Conservation (phyloP, 176 grass and related monocot genomes). For the Rhynchospora pubera region DNA sequence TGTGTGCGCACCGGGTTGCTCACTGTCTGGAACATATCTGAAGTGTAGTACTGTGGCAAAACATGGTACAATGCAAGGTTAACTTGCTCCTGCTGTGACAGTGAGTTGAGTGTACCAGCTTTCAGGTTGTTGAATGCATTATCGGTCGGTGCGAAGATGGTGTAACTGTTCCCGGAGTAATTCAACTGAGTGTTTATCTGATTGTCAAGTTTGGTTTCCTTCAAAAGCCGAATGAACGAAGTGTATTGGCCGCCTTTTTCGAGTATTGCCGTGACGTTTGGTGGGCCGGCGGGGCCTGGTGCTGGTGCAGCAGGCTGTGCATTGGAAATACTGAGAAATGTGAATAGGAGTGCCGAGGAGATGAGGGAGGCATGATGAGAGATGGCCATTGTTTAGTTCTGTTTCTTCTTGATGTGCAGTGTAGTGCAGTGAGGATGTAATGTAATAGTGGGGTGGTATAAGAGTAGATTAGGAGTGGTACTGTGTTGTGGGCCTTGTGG, state of each 20-base stretch:
- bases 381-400: conserved; percentile 12
- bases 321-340: conserved; percentile 12
- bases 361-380: conserved; percentile 4
- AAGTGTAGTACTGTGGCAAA: conserved; percentile 45
- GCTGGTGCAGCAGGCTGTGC: conserved; percentile 25
- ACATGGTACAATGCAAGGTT: conserved; percentile 65
- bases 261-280: conserved; percentile 73
- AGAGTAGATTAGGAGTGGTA: background rate
- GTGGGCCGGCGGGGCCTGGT: conserved; percentile 11
- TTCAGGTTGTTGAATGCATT: conserved; percentile 66
- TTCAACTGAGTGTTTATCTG: conserved; percentile 79
- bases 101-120: conserved; percentile 53
- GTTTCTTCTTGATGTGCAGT: background rate
- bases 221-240: conserved; percentile 54
- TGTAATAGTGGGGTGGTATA: conserved; percentile 7
- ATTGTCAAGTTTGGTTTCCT: conserved; percentile 54
- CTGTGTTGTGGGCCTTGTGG: background rate
- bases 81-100: conserved; percentile 66
- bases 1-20: conserved; percentile 86
- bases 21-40: conserved; percentile 51
- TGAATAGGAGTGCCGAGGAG: background rate
- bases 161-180: conserved; percentile 40
- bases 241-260: conserved; percentile 54
- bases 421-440: conserved; percentile 6
- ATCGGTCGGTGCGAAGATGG: conserved; percentile 77